These are phyloP conservation scores for Trichoderma harzianum DNA, from an alignment of 2,329 filamentous ascomycete species.

Conservation along the genomic window DNA sequence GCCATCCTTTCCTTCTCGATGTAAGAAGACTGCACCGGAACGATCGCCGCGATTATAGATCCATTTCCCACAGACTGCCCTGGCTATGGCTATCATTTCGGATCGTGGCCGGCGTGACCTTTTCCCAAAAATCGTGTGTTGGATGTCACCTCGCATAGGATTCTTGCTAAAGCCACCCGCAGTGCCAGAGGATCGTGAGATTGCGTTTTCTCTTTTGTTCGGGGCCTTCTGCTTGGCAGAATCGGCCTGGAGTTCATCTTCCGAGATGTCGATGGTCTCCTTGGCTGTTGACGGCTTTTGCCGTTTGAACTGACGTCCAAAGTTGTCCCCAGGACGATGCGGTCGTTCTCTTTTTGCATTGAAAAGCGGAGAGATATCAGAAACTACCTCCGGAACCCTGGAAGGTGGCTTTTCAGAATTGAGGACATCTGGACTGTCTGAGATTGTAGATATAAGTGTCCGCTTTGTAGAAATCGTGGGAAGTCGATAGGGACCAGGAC, in stretches of 20 bases:
- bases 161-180: neutral
- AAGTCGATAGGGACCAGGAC: neutral
- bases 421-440: conserved; percentile 28
- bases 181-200: neutral
- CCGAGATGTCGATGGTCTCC: conserved; percentile 25
- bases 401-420: conserved; percentile 20
- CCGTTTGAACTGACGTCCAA: conserved; percentile 22
- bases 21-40: neutral
- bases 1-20: neutral
- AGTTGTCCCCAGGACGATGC: neutral
- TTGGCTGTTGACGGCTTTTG: neutral
- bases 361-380: conserved; percentile 22
- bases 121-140: conserved; percentile 22
- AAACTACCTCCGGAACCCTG: conserved; percentile 21
- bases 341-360: conserved; percentile 15
- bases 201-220: neutral
- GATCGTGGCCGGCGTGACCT: neutral
- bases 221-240: neutral
- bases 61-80: conserved; percentile 27
- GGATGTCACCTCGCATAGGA: conserved; percentile 29
- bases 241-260: conserved; percentile 31
- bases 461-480: neutral
- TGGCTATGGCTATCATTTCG: conserved; percentile 18
- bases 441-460: neutral
- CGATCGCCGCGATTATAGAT: conserved; percentile 7